These are phyloP conservation scores for Bauhinia variegata DNA, from an alignment of 306 rosid genomes.

Conservation along the genomic window DNA sequence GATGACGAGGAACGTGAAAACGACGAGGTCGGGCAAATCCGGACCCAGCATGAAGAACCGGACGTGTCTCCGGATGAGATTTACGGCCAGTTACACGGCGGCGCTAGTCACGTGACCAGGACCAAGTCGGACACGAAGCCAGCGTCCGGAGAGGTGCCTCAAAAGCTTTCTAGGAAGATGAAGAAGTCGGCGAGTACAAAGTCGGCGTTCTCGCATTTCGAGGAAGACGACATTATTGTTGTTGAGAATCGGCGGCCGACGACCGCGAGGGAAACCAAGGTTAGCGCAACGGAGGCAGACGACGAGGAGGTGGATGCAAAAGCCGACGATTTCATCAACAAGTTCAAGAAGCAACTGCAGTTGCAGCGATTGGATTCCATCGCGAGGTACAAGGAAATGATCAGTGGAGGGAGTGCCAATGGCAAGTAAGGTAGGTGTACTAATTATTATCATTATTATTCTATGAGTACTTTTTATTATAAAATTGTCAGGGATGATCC, in stretches of 20 bases:
- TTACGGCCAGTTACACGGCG: conserved; percentile 49
- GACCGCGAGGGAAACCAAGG: conserved; percentile 57
- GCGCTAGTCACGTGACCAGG: conserved; percentile 39
- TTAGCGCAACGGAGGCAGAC: conserved; percentile 19
- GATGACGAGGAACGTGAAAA: conserved; percentile 9
- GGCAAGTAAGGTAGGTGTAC: conserved; percentile 35
- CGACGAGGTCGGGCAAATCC: conserved; percentile 28
- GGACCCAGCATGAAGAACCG: background rate
- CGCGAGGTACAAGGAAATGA: conserved; percentile 60
- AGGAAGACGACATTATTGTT: conserved; percentile 56
- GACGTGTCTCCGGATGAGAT: conserved; percentile 55
- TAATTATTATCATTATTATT: background rate
- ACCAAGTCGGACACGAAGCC: conserved; percentile 70
- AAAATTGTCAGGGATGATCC: conserved; percentile 28
- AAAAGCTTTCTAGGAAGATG: conserved; percentile 70
- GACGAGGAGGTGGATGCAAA: conserved; percentile 79
- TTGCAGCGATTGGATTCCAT: conserved; percentile 80
- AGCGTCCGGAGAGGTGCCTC: conserved; percentile 58
- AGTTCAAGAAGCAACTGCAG: conserved; percentile 77
- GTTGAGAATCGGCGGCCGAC: conserved; percentile 69
- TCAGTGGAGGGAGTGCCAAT: conserved; percentile 41
- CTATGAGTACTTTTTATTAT: background rate
- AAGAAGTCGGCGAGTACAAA: conserved; percentile 79
- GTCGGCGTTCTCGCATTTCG: conserved; percentile 63
- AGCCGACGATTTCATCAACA: conserved; percentile 88